phyloP scores from a whole-genome alignment of 768 basidiomycete genomes.

The Pulveroboletus sp. region DNA sequence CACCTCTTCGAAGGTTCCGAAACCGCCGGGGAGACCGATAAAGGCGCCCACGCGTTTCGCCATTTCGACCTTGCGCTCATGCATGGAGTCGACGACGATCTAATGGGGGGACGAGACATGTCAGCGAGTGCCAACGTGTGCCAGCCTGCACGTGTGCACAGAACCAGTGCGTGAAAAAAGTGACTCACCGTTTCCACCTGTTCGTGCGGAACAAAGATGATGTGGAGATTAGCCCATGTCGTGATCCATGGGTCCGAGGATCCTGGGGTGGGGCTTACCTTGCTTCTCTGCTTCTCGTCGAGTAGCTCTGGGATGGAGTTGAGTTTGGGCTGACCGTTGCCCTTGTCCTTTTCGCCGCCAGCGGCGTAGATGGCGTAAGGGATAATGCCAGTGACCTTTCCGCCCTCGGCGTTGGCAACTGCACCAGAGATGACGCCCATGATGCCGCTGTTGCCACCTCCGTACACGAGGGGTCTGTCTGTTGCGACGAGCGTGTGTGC shows the following conservation, averaged over 20 bases:
- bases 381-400: constrained; percentile 71
- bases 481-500: constrained; percentile 65
- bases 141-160: constrained; percentile 4
- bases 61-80: constrained; percentile 90
- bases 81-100: constrained; percentile 79
- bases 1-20: constrained; percentile 92
- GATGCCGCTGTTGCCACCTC: constrained; percentile 77
- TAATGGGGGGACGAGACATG: constrained; percentile 23
- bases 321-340: constrained; percentile 22
- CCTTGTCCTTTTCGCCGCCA: constrained; percentile 60
- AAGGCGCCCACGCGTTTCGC: constrained; percentile 77
- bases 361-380: constrained; percentile 70
- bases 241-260: neutral
- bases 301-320: constrained; percentile 20
- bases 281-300: constrained; percentile 31
- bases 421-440: constrained; percentile 81
- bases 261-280: constrained; percentile 27
- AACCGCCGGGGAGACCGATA: constrained; percentile 88
- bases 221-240: too few species aligned
- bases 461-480: constrained; percentile 73
- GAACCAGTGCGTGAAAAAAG: neutral
- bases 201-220: neutral
- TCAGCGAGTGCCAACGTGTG: constrained; percentile 9
- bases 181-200: constrained; percentile 33
- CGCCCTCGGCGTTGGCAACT: constrained; percentile 55